phyloP scores from a whole-genome alignment of 108 stramenopile genomes.

The Discostella stelligeroides region DNA sequence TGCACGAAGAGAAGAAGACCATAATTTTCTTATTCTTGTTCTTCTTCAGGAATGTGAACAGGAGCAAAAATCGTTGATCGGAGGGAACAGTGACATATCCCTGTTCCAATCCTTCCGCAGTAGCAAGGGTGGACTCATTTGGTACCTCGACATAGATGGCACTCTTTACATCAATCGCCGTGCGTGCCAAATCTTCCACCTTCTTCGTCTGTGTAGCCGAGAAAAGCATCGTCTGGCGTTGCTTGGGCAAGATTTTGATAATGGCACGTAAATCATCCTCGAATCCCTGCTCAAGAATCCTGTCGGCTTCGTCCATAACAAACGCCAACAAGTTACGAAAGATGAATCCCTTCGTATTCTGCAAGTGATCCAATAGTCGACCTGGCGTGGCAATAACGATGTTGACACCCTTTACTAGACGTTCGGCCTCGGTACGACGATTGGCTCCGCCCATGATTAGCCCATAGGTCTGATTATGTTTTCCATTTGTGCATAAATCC shows the following conservation, averaged over 20 bases:
- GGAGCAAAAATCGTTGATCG: constrained; percentile 95
- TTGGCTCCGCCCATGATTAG: constrained; percentile 98
- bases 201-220: constrained; percentile 98
- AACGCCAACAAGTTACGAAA: constrained; percentile 91
- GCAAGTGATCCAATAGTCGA: constrained; percentile 96
- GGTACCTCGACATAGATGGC: constrained; percentile 96
- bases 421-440: constrained; percentile 95
- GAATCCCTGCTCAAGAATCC: constrained; percentile 98
- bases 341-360: constrained; percentile 96
- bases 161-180: constrained; percentile 85
- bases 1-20: constrained; percentile 99
- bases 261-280: constrained; percentile 98
- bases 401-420: constrained; percentile 95
- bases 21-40: constrained; percentile 99
- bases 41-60: constrained; percentile 98
- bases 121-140: constrained; percentile 84
- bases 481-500: constrained; percentile 77
- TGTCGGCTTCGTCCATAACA: constrained; percentile 99
- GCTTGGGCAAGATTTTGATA: constrained; percentile 93
- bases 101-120: constrained; percentile 95
- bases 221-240: constrained; percentile 98
- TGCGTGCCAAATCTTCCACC: constrained; percentile 95
- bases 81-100: constrained; percentile 97
- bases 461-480: constrained; percentile 93
- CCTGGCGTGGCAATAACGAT: constrained; percentile 98